Evolutionary conservation across 345 rosid species (phyloP).

Genomic region (Brassica rapa): DNA sequence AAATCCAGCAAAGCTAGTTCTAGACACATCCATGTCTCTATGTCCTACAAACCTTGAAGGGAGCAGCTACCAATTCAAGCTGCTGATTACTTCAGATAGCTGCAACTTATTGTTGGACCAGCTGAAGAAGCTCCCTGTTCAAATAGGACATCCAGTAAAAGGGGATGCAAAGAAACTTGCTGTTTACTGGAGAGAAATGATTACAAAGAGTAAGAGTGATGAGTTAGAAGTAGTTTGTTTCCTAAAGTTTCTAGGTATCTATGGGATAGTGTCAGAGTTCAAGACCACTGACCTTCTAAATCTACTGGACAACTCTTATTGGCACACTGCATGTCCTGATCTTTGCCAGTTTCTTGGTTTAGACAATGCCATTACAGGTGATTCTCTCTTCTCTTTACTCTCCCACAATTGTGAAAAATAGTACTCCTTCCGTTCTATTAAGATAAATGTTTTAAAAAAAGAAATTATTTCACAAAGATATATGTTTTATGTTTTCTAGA

Average conservation of each 20-base stretch:
- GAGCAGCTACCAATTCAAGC: constrained; percentile 18
- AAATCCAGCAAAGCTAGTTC: constrained; percentile 47
- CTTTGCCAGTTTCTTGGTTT: constrained; percentile 45
- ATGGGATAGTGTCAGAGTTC: constrained; percentile 44
- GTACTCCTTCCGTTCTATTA: no score
- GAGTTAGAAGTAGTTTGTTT: constrained; percentile 46
- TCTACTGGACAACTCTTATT: constrained; percentile 37
- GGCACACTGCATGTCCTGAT: constrained; percentile 36
- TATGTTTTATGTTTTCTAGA: no score
- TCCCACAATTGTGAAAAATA: background rate
- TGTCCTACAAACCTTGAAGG: constrained; percentile 24
- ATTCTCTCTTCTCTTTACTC: constrained; percentile 1
- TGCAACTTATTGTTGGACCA: constrained; percentile 44
- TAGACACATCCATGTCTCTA: constrained; percentile 38
- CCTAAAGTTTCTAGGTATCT: constrained; percentile 46
- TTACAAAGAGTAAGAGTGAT: constrained; percentile 34
- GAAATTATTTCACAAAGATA: no score
- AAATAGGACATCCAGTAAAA: constrained; percentile 29
- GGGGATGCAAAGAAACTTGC: constrained; percentile 43
- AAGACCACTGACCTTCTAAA: constrained; percentile 41
- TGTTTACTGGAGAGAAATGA: constrained; percentile 39
- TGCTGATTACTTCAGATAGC: constrained; percentile 30
- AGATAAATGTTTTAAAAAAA: no score
- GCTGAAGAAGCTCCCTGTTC: constrained; percentile 33
- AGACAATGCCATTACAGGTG: constrained; percentile 31